Evolutionary conservation across 2,329 filamentous ascomycete species (phyloP), one percentile per base, ranked within the genome.

Genomic region (Hypoxylon sp.): DNA sequence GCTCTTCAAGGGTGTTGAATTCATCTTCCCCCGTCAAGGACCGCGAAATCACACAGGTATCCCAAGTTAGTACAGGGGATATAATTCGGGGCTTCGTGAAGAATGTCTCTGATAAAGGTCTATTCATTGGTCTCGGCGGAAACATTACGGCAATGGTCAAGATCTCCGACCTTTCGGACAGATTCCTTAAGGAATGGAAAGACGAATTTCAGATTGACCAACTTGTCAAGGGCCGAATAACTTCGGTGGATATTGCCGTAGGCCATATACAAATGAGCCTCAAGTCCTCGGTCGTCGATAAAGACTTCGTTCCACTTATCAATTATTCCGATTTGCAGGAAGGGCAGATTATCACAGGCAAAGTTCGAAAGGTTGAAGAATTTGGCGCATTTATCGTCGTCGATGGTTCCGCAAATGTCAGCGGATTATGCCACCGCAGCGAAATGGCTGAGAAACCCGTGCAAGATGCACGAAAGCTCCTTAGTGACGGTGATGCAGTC

Each of bases 161-260:
- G 61, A 87, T 97, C 43, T 84, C 88, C 7, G 92, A 97, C 69
- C 79, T 99, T 9, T 96, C 92, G 0, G 94, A 99, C 69, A 82
- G 84, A 5, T 99, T 87, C 69, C 75, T 99, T 64, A 97, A 97
- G 72, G 90, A 97, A 55, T 99, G 94, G 94, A 95, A 96, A 74
- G 84, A 89, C 25, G 78, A 87, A 32, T 97, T 93, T 73, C 86
- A 94, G 64, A 76, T 93, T 36, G 91, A 96, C 64, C 91, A 97
- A 71, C 79, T 99, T 4, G 91, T 99, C 44, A 91, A 88, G 71
- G 94, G 91, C 41, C 90, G 93, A 59, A 79, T 99, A 52, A 83
- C 89, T 35, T 77, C 84, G 2, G 82, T 92, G 17, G 89, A 97
- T 62, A 65, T 78, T 4, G 78, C 79, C 26, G 77, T 84, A 17